Percentiles rank a stretch among this genome's conserved stretches.
phyloP scores from a whole-genome alignment of 1,139 yeast species.

The Hyphopichia wangnamkhiaoensis region DNA sequence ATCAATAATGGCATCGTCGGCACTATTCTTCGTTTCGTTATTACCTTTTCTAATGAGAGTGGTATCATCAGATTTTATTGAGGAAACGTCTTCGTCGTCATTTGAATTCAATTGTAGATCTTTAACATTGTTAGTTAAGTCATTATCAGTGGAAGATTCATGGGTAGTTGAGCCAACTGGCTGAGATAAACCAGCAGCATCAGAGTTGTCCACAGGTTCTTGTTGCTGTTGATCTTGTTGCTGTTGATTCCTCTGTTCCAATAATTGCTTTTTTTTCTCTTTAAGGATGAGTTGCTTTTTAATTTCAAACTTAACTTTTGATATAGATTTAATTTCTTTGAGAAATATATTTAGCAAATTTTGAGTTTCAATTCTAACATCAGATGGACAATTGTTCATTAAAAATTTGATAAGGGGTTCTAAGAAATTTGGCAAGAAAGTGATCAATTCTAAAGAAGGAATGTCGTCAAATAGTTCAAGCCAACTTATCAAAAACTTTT shows the following conservation, averaged over 20 bases:
- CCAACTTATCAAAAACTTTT: conserved; percentile 93
- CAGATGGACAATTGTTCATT: conserved; percentile 77
- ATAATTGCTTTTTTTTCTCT: conserved; percentile 11
- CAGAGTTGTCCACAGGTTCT: not conserved
- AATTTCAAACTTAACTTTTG: conserved; percentile 61
- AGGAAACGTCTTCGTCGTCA: conserved; percentile 15
- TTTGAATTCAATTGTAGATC: not conserved
- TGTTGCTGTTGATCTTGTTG: not conserved
- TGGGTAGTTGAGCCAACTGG: too few relatives aligned
- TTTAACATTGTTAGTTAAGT: not conserved
- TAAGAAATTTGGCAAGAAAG: conserved; percentile 85
- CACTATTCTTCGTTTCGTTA: conserved; percentile 11
- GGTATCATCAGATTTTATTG: conserved; percentile 25
- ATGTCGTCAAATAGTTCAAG: conserved; percentile 85
- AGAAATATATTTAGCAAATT: conserved; percentile 72
- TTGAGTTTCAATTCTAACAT: conserved; percentile 84
- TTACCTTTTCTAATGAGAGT: conserved; percentile 18
- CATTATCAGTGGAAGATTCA: conserved; percentile 1
- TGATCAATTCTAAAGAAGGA: conserved; percentile 85
- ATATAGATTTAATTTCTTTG: conserved; percentile 75
- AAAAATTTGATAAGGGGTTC: conserved; percentile 83
- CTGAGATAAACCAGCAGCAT: too few relatives aligned
- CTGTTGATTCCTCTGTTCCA: not conserved
- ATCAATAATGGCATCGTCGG: conserved; percentile 7
- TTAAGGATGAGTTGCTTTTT: conserved; percentile 31